phyloP scores from a whole-genome alignment of 192 early-diverging fungal genomes.

The Paraglomus brasilianum region DNA sequence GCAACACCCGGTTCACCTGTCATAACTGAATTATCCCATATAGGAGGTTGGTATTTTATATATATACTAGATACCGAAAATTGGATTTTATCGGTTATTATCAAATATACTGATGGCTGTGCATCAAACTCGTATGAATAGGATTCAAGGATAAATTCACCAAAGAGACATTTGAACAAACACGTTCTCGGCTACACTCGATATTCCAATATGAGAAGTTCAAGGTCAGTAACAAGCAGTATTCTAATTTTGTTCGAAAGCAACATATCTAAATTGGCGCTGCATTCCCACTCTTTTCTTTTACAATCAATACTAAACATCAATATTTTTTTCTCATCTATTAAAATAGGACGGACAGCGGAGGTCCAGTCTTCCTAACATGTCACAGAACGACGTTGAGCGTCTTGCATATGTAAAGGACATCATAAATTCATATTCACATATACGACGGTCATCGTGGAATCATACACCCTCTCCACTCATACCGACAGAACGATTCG shows the following conservation, averaged over 20 bases:
- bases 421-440: slow-evolving; percentile 12
- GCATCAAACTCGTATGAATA: neutral
- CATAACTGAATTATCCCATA: too few species aligned
- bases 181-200: slow-evolving; percentile 12
- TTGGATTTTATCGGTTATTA: too few species aligned
- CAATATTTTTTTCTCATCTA: too few species aligned
- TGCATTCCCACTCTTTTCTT: neutral
- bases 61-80: too few species aligned
- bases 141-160: slow-evolving; percentile 11
- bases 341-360: slow-evolving; percentile 9
- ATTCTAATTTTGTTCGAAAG: neutral
- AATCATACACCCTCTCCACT: neutral
- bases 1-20: too few species aligned
- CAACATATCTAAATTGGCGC: too few species aligned
- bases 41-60: too few species aligned
- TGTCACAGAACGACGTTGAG: slow-evolving; percentile 5
- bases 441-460: slow-evolving; percentile 18
- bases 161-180: slow-evolving; percentile 29
- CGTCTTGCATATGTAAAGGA: slow-evolving; percentile 22
- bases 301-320: neutral
- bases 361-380: slow-evolving; percentile 20
- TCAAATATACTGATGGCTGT: too few species aligned
- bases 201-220: slow-evolving; percentile 33
- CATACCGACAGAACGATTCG: too few species aligned
- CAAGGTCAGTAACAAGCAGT: slow-evolving; percentile 7